Evolutionary conservation across 352 stramenopile genomes (phyloP).

Genomic region (Thalassiosira pacifica): DNA sequence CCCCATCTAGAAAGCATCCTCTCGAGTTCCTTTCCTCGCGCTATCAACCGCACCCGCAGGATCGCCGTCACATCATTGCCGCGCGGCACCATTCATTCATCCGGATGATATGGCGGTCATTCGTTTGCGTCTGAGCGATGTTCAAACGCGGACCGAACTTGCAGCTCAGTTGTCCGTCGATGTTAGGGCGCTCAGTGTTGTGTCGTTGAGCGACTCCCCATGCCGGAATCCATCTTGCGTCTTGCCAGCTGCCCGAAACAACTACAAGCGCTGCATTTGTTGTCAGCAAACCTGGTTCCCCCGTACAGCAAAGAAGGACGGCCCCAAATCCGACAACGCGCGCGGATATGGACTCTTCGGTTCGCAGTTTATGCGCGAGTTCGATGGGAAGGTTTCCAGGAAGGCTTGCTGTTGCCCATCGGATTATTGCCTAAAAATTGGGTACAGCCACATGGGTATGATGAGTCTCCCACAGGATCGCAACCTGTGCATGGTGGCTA

Average conservation of each 20-base stretch:
- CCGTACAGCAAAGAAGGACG: no score
- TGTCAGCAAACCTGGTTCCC: not conserved
- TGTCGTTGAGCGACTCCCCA: not conserved
- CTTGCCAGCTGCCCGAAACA: not conserved
- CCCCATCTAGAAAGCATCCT: no score
- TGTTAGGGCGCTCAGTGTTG: not conserved
- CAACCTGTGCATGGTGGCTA: not conserved
- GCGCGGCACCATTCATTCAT: no score
- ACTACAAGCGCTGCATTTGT: not conserved
- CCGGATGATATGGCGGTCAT: no score
- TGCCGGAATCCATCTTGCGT: not conserved
- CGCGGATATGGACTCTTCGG: not conserved
- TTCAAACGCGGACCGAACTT: no score
- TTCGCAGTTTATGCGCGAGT: not conserved
- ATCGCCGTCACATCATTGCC: no score
- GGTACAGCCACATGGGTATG: not conserved
- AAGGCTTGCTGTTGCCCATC: not conserved
- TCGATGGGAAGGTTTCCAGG: not conserved
- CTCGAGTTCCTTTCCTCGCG: no score
- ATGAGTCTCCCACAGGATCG: not conserved
- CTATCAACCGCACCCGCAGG: no score
- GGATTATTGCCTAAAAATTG: not conserved
- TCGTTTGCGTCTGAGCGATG: no score
- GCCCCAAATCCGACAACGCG: not conserved
- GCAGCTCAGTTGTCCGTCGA: no score